Conservation (phyloP, 345 rosid species). For the Leavenworthia alabamica region DNA sequence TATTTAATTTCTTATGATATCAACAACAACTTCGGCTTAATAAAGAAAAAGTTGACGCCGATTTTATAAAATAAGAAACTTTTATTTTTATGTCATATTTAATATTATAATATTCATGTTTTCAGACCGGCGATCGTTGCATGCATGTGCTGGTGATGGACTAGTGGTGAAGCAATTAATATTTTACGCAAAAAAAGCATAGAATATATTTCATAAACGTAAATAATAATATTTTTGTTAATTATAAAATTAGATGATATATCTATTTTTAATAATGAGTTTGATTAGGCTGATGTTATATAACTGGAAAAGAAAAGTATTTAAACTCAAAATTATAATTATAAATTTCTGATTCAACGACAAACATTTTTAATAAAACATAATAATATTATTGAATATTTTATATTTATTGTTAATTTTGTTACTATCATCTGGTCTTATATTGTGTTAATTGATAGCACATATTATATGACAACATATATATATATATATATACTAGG, state of each 20-base stretch:
- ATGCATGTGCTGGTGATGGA: slow-evolving; percentile 31
- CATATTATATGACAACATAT: neutral
- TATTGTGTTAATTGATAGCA: neutral
- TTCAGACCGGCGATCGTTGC: slow-evolving; percentile 25
- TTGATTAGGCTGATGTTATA: neutral
- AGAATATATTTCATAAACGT: neutral
- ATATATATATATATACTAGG: too few relatives aligned
- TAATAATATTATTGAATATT: neutral
- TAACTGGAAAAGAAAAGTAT: neutral
- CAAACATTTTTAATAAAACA: neutral
- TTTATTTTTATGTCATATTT: neutral
- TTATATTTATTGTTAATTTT: neutral
- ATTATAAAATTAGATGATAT: neutral
- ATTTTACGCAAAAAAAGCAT: slow-evolving; percentile 20
- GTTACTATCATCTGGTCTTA: neutral
- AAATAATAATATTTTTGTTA: neutral
- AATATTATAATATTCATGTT: slow-evolving; percentile 14
- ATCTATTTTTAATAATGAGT: neutral
- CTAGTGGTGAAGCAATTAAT: slow-evolving; percentile 29
- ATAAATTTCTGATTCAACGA: neutral
- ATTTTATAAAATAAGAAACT: slow-evolving; percentile 1
- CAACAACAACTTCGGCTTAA: slow-evolving; percentile 19
- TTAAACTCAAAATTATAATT: neutral
- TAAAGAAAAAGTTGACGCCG: slow-evolving; percentile 24
- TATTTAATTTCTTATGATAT: neutral